These are phyloP conservation scores for Cercospora sp. DNA, from an alignment of 2,329 filamentous ascomycete species.

Conservation along the genomic window DNA sequence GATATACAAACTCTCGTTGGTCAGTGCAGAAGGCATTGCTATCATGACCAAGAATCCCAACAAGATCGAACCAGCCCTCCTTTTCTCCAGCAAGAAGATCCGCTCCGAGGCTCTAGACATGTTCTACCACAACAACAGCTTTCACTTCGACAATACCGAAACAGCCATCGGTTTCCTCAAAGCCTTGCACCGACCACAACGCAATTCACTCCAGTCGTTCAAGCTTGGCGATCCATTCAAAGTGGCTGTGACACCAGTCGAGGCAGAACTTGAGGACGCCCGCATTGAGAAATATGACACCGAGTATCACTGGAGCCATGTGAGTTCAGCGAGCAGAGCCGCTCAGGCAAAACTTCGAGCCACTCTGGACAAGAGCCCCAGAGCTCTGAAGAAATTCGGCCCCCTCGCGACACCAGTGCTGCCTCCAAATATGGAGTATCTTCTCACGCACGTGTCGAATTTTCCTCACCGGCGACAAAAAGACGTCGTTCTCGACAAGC, in stretches of 20 bases:
- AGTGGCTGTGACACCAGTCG: not conserved
- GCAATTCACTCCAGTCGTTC: not conserved
- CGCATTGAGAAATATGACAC: not conserved
- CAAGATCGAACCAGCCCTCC: slow-evolving; percentile 6
- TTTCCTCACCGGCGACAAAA: not conserved
- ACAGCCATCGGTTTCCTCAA: not conserved
- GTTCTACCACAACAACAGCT: slow-evolving; percentile 8
- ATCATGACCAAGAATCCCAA: not conserved
- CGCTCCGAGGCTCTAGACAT: not conserved
- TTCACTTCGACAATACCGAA: slow-evolving; percentile 3
- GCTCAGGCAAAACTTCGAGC: not conserved
- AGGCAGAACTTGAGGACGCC: not conserved
- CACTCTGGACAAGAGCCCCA: not conserved
- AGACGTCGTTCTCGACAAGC: not conserved
- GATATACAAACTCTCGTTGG: slow-evolving; percentile 13
- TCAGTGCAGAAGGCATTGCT: not conserved
- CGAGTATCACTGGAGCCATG: not conserved
- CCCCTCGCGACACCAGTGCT: not conserved
- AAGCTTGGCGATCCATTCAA: slow-evolving; percentile 5
- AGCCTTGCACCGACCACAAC: not conserved
- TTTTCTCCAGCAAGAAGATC: slow-evolving; percentile 3
- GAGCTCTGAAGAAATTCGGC: not conserved
- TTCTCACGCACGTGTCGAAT: not conserved
- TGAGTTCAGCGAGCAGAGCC: not conserved
- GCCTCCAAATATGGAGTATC: not conserved